Evolutionary conservation across 2,329 filamentous ascomycete species (phyloP).

Genomic region (Fusarium piperis): DNA sequence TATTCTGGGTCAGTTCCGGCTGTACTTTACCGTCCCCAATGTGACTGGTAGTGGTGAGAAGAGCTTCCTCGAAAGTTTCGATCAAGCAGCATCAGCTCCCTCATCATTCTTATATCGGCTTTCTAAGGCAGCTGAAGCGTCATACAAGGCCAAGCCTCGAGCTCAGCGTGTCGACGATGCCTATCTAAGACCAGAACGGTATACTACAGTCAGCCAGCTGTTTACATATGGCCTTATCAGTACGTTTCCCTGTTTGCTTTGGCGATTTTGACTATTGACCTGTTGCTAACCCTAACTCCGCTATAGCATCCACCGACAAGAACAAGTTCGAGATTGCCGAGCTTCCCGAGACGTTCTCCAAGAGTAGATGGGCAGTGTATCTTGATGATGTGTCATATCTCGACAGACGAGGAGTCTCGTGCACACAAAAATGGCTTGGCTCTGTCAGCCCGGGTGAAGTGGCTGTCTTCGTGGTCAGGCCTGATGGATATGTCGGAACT

Average conservation of each 20-base stretch:
- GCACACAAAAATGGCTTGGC: constrained; percentile 41
- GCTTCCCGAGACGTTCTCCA: constrained; percentile 11
- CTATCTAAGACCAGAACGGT: constrained; percentile 72
- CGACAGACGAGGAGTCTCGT: constrained; percentile 18
- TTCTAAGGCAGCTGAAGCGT: constrained; percentile 65
- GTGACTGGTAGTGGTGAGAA: constrained; percentile 55
- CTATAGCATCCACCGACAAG: constrained; percentile 23
- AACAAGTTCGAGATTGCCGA: constrained; percentile 25
- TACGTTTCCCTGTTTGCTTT: constrained; percentile 44
- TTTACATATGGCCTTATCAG: constrained; percentile 76
- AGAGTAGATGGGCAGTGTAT: constrained; percentile 28
- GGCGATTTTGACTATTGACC: neutral
- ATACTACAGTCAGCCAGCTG: constrained; percentile 71
- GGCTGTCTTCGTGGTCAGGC: constrained; percentile 29
- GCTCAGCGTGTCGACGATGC: constrained; percentile 67
- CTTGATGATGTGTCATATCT: constrained; percentile 22
- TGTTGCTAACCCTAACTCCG: neutral
- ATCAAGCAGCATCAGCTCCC: constrained; percentile 59
- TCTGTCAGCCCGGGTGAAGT: constrained; percentile 18
- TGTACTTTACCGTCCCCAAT: constrained; percentile 74
- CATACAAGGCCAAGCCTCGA: constrained; percentile 68
- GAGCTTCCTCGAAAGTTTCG: constrained; percentile 68
- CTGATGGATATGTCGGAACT: constrained; percentile 38
- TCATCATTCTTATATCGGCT: constrained; percentile 66
- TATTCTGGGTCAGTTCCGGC: constrained; percentile 77